Base-by-base conservation (phyloP, 257 asterid species). In the Cruciata laevipes region DNA sequence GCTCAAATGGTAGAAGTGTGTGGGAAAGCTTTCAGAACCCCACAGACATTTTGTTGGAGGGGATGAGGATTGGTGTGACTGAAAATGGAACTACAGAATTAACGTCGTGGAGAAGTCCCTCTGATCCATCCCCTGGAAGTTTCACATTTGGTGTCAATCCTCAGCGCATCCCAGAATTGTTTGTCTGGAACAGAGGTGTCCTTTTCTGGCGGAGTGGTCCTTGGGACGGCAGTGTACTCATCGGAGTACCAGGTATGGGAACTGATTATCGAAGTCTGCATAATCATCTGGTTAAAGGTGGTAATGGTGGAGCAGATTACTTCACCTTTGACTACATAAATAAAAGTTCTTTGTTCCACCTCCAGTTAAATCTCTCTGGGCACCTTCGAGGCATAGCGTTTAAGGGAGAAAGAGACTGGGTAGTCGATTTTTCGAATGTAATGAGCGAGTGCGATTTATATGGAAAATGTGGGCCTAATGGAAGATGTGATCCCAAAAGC, bases 1-100 rank as follows among this genome's bases (percentile, higher is more conserved):
- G 40, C 31, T 52, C 71, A 3, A 69, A 68, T 7, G 82, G 78
- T 0, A 51, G 1, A 0, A 7, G 32, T 1, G 3, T 83, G 4
- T 86, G 92, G 92, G 88, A 86, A 70, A 82, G 87, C 25, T 73
- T 73, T 72, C 21, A 60, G 24, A 66, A 73, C 12, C 86, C 83
- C 1, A 31, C 73, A 0, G 83, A 84, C 72, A 25, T 77, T 7
- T 72, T 76, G 4, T 1, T 85, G 40, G 81, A 77, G 57, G 17
- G 69, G 0, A 81, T 85, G 91, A 65, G 72, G 32, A 57, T 83
- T 57, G 73, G 69, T 4, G 73, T 38, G 61, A 20, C 0, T 32
- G 66, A 31, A 61, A 61, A 18, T 10, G 14, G 20, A 30, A 65
- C 72, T 37, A 76, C 74, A 31, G 60, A 63, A 17, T 3, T 83